Evolutionary conservation across 495 filamentous ascomycete genomes (phyloP).

Genomic region (Choiromyces venosus): DNA sequence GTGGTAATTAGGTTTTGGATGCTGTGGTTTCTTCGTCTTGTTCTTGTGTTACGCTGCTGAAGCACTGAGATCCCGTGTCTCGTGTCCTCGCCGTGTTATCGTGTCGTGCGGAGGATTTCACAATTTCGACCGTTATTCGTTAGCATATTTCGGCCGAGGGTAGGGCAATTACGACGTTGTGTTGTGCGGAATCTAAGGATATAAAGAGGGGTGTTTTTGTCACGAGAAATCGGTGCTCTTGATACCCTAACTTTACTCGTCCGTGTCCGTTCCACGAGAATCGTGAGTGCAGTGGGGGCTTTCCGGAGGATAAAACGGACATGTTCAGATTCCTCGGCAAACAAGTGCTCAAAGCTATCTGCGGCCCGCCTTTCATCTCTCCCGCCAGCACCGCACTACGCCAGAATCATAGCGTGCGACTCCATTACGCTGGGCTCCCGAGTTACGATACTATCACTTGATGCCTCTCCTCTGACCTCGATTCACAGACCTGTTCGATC

Average conservation of each 20-base stretch:
- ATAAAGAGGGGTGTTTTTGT: not conserved
- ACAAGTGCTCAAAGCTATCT: not conserved
- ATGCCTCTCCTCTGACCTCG: not conserved
- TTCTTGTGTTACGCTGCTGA: no score
- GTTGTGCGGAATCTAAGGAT: not conserved
- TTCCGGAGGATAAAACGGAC: not conserved
- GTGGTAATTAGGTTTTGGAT: not conserved
- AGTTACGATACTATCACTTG: conserved; percentile 7
- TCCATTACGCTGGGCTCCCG: not conserved
- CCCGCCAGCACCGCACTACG: not conserved
- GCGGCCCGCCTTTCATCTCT: not conserved
- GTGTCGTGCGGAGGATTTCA: no score
- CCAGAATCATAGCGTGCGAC: not conserved
- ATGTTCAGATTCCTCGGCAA: conserved; percentile 3
- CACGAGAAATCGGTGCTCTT: not conserved
- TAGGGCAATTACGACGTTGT: not conserved
- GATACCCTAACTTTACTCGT: not conserved
- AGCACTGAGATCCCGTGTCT: not conserved
- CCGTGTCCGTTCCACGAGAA: not conserved
- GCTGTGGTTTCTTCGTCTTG: not conserved
- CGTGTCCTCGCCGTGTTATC: not conserved
- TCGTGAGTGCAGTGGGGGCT: not conserved
- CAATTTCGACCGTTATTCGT: not conserved
- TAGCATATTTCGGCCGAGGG: not conserved
- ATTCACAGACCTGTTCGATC: not conserved